A percentile compares a stretch with the other conserved stretches of the same genome.
phyloP scores from a whole-genome alignment of 345 rosid species.

The Euphorbia peplus region DNA sequence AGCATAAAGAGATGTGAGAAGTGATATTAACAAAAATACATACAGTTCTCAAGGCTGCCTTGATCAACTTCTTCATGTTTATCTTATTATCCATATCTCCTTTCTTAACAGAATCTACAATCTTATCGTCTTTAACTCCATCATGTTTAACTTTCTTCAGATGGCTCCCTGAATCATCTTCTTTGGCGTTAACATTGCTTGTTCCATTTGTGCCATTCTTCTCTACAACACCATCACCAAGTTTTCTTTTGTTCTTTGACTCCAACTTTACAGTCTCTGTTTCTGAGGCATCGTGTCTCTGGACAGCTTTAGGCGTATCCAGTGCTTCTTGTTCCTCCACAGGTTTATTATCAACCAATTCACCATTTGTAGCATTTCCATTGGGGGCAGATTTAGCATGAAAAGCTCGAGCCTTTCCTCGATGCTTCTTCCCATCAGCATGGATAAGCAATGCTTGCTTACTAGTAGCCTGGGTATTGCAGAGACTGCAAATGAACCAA shows the following conservation, averaged over 20 bases:
- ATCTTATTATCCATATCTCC: constrained; percentile 48
- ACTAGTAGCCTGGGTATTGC: constrained; percentile 78
- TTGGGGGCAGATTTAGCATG: constrained; percentile 38
- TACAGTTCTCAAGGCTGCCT: constrained; percentile 62
- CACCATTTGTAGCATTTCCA: constrained; percentile 33
- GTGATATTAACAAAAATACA: constrained; percentile 16
- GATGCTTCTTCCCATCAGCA: constrained; percentile 94
- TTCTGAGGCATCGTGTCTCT: constrained; percentile 14
- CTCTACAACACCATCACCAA: constrained; percentile 27
- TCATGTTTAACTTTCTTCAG: constrained; percentile 40
- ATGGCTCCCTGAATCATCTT: constrained; percentile 16
- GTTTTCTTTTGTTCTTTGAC: constrained; percentile 55
- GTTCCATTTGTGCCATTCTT: constrained; percentile 18
- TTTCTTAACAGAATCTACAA: constrained; percentile 19
- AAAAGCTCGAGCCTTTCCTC: constrained; percentile 66
- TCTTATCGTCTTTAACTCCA: constrained; percentile 15
- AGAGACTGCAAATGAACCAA: constrained; percentile 47
- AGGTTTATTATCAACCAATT: constrained; percentile 14
- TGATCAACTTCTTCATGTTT: constrained; percentile 79
- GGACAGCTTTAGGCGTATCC: constrained; percentile 23
- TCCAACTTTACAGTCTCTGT: constrained; percentile 33
- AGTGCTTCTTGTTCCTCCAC: constrained; percentile 32
- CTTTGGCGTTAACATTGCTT: constrained; percentile 32
- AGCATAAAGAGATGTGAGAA: constrained; percentile 1
- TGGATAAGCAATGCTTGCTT: constrained; percentile 81